Conservation (phyloP, 169 alveolate species). For the Plasmodium relictum region DNA sequence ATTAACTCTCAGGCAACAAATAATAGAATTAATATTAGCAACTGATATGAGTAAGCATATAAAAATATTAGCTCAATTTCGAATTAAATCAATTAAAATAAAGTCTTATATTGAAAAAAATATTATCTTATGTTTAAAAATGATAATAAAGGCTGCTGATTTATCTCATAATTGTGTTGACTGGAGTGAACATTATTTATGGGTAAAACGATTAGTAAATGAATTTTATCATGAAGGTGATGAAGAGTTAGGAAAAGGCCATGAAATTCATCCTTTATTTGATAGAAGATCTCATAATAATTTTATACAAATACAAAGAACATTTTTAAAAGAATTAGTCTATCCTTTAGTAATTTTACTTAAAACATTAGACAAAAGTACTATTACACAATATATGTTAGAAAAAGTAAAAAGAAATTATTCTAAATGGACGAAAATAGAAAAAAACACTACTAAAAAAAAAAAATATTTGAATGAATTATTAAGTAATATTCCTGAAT, state of each 20-base stretch:
- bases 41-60: constrained; percentile 96
- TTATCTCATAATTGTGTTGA: constrained; percentile 91
- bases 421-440: constrained; percentile 72
- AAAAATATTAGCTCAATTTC: constrained; percentile 90
- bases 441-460: constrained; percentile 41
- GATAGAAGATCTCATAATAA: constrained; percentile 94
- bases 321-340: constrained; percentile 88
- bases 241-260: constrained; percentile 90
- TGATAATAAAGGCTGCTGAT: constrained; percentile 94
- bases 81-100: constrained; percentile 83
- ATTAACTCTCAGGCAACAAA: constrained; percentile 85
- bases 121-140: constrained; percentile 78
- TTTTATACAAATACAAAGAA: constrained; percentile 93
- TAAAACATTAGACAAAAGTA: constrained; percentile 48
- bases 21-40: constrained; percentile 92
- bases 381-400: constrained; percentile 61
- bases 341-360: constrained; percentile 51
- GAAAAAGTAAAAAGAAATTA: constrained; percentile 58
- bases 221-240: constrained; percentile 95
- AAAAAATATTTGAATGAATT: constrained; percentile 43
- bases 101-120: constrained; percentile 85
- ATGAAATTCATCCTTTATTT: constrained; percentile 95
- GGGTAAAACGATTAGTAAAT: constrained; percentile 90
- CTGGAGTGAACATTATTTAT: constrained; percentile 89
- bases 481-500: constrained; percentile 53